A percentile compares a stretch with the other conserved stretches of the same genome.
These are phyloP conservation scores for Cinnamomum chago DNA, from an alignment of 164 flowering plant genomes.

Conservation along the genomic window DNA sequence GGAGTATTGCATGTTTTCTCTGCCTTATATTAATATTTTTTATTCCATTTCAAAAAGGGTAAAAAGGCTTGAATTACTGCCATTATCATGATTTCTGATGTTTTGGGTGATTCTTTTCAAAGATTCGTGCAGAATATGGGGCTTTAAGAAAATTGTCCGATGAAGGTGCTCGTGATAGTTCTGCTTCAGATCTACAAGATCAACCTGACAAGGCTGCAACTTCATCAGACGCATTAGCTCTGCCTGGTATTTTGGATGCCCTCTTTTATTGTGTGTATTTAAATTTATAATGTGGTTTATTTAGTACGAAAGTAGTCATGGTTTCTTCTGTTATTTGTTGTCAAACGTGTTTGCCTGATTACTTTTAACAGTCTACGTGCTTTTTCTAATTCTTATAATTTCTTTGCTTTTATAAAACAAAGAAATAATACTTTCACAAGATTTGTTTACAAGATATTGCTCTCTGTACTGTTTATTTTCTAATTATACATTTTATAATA, in stretches of 20 bases:
- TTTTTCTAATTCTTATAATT: too few relatives aligned
- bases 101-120: conserved; percentile 13
- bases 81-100: conserved; percentile 1
- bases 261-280: background rate
- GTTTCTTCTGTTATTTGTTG: background rate
- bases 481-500: too few relatives aligned
- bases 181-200: conserved; percentile 22
- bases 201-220: conserved; percentile 26
- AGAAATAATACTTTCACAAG: too few relatives aligned
- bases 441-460: too few relatives aligned
- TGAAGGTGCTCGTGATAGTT: conserved; percentile 25
- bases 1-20: background rate
- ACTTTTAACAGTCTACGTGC: too few relatives aligned
- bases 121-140: conserved; percentile 66
- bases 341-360: too few relatives aligned
- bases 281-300: background rate
- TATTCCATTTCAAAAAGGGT: background rate
- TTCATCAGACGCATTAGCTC: conserved; percentile 47
- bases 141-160: conserved; percentile 31
- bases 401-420: too few relatives aligned
- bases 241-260: conserved; percentile 49
- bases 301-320: background rate
- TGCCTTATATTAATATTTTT: too few relatives aligned
- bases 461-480: too few relatives aligned
- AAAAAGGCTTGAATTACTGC: background rate